Evolutionary conservation across 1,284 basidiomycete genomes (phyloP).

Genomic region (Pyrrhoderma lamaoense): DNA sequence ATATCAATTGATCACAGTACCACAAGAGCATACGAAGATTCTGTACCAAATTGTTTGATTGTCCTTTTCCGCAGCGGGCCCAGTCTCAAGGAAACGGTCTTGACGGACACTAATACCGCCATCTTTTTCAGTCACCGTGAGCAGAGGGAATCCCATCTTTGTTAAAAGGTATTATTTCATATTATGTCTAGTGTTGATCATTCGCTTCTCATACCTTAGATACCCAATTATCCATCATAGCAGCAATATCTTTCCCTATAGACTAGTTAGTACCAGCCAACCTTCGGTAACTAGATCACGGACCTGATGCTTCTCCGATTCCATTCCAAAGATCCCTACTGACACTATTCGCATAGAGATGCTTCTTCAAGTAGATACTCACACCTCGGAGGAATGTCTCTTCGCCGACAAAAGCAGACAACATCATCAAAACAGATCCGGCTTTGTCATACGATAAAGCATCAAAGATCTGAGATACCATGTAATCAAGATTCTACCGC

Average conservation of each 20-base stretch:
- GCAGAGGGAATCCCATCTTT: constrained; percentile 74
- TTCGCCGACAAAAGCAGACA: constrained; percentile 84
- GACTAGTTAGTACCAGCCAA: not conserved
- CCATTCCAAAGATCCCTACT: constrained; percentile 90
- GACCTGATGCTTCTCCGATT: constrained; percentile 69
- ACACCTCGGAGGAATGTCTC: constrained; percentile 84
- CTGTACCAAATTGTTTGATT: constrained; percentile 85
- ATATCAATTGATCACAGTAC: not conserved
- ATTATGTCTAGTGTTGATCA: not conserved
- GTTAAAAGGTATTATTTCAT: constrained; percentile 22
- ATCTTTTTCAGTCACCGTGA: constrained; percentile 76
- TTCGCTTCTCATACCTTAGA: constrained; percentile 48
- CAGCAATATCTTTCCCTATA: constrained; percentile 64
- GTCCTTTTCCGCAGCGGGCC: constrained; percentile 71
- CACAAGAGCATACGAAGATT: not conserved
- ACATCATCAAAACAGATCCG: constrained; percentile 87
- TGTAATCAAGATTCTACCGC: not conserved
- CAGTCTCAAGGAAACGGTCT: constrained; percentile 89
- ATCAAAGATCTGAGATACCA: constrained; percentile 68
- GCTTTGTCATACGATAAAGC: constrained; percentile 83
- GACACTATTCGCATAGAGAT: constrained; percentile 77
- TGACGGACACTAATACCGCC: constrained; percentile 75
- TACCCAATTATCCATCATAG: constrained; percentile 92
- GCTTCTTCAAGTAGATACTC: constrained; percentile 87
- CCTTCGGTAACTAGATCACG: constrained; percentile 3